Conservation (phyloP, 2,329 filamentous ascomycete genomes). For the Fusarium sterilihyphosum region DNA sequence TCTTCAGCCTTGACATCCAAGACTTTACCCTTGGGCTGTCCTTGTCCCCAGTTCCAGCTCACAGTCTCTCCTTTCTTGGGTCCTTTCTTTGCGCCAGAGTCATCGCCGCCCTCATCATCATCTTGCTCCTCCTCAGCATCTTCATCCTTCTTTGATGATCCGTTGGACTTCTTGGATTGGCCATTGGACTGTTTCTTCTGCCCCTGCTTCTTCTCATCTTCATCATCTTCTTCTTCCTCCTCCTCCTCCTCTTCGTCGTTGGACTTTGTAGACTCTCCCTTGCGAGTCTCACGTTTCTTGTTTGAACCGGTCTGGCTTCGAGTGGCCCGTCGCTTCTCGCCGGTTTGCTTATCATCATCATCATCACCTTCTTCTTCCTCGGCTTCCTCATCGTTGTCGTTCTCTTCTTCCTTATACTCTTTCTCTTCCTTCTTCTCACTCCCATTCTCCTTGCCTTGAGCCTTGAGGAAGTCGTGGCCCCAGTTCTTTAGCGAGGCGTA, state of each 20-base stretch:
- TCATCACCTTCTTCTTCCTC: conserved; percentile 22
- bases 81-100: conserved; percentile 43
- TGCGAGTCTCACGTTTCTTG: conserved; percentile 47
- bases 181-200: conserved; percentile 20
- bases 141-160: conserved; percentile 9
- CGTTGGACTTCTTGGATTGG: conserved; percentile 16
- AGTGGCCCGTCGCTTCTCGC: conserved; percentile 41
- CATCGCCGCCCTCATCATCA: background rate
- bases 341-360: conserved; percentile 30
- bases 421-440: conserved; percentile 25
- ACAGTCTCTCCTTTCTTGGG: conserved; percentile 55
- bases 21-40: conserved; percentile 56
- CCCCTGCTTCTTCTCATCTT: conserved; percentile 7
- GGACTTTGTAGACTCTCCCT: conserved; percentile 36
- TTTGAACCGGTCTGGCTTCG: conserved; percentile 40
- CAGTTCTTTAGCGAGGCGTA: conserved; percentile 72
- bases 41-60: conserved; percentile 58
- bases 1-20: conserved; percentile 55
- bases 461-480: conserved; percentile 65
- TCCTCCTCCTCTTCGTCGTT: conserved; percentile 27
- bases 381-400: conserved; percentile 3
- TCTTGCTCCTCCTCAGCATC: conserved; percentile 2
- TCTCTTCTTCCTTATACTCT: conserved; percentile 10
- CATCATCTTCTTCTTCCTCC: conserved; percentile 15
- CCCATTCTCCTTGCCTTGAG: conserved; percentile 25